Evolutionary conservation across 306 rosid species (phyloP).

Genomic region (Inga oerstediana): DNA sequence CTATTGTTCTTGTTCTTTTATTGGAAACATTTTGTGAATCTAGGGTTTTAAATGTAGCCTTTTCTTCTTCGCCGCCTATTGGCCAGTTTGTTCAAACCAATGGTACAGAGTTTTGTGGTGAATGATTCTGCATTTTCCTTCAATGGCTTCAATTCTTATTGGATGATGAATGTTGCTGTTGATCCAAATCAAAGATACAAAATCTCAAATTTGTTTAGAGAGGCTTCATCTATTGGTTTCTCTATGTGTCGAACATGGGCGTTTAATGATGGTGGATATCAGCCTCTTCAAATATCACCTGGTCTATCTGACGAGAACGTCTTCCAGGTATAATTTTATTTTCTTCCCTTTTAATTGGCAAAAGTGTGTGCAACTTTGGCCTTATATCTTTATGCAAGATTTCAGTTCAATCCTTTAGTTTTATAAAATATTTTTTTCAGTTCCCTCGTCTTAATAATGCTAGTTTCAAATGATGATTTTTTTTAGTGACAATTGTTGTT

Average conservation of each 20-base stretch:
- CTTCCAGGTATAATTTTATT: conserved; percentile 40
- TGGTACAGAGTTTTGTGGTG: conserved; percentile 37
- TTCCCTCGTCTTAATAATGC: too few species aligned
- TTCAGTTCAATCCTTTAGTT: too few species aligned
- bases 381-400: too few species aligned
- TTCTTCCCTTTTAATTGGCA: background rate
- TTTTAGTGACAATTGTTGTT: too few species aligned
- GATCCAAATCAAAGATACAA: conserved; percentile 46
- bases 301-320: conserved; percentile 49
- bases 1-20: background rate
- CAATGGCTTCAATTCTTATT: conserved; percentile 64
- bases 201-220: conserved; percentile 49
- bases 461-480: too few species aligned
- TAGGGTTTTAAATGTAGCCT: background rate
- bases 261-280: conserved; percentile 55
- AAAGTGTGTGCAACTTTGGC: too few species aligned
- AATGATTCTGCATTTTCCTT: conserved; percentile 44
- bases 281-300: conserved; percentile 54
- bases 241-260: conserved; percentile 63
- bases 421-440: too few species aligned
- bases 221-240: conserved; percentile 54
- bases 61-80: background rate
- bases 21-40: conserved; percentile 20
- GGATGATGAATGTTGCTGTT: conserved; percentile 60
- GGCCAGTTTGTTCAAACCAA: conserved; percentile 42